Evolutionary conservation across 495 filamentous ascomycete genomes (phyloP), one percentile per base, ranked within the genome.

Genomic region (Hypoxylon rickii): DNA sequence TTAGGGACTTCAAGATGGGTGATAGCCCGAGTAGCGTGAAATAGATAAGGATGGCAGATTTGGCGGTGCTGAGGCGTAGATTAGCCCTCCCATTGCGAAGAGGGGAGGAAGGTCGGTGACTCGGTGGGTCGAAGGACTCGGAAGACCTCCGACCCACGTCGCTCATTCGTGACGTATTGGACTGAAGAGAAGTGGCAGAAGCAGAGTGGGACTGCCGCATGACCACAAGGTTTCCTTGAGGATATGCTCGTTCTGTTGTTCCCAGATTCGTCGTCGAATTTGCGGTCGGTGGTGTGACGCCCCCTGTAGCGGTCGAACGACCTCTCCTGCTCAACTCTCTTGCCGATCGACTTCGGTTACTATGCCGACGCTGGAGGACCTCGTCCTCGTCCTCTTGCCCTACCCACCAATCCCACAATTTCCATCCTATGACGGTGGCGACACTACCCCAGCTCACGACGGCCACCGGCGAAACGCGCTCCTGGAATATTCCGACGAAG

Each of bases 31-130:
- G 81, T 20, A 98, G 78, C 3, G 90, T 86, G 63, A 86, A 94
- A 74, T 95, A 96, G 57, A 98, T 98, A 26, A 98, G 79, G 20
- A 95, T 75, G 1, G 94, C 93, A 0, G 94, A 97, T 70, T 98
- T 98, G 34, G 88, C 72, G 13, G 77, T 77, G 33, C 73, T 62
- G 7, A 78, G 50, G 19, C 76, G 75, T 34, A 73, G 67, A 46
- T 73, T 68, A 17, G 65, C 60, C 20, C 73, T 68, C 19, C 67
- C 58, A 20, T 47, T 58, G 2, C 66, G 67, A 10, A 62, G 37
- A 2, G 66, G 63, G 3, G 66, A 68, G 2, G 55, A 56, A 7
- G 66, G 43, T 20, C 63, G 52, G 36, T 66, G 56, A 17, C 51
- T 61, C 13, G 36, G 48, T 21, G 46, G 42, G 18, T 68, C 66